Base-by-base conservation (phyloP, 2,329 filamentous ascomycete species). In the Hypoxylon rubiginosum region DNA sequence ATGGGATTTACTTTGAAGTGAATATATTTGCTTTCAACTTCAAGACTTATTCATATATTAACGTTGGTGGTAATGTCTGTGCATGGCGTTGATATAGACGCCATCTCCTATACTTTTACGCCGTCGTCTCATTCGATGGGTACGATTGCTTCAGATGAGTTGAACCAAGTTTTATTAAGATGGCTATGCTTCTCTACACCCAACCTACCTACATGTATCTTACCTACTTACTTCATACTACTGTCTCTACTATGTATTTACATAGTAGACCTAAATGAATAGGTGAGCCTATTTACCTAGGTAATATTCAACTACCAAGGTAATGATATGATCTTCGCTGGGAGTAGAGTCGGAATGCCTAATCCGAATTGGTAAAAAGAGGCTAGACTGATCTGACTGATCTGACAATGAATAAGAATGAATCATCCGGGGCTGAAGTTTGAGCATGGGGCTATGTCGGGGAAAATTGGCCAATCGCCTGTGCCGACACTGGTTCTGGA, bases 361-460 rank as follows among this genome's bases (percentile, higher is more conserved):
- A 17, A 53, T 6, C 36, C 32, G 36, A 26, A 53, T 11, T 39
- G 36, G 10, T 13, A n/a, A n/a, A 6, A 24, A 19, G 17, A 28
- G 26, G 3, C 13, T 55, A 17, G 19, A 13, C n/a, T 49, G 36
- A 9, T 17, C 30, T 17, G 28, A 3, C 4, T 19, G 17, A 57
- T 34, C 50, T 32, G 28, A 41, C 1, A 17, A 66, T 71, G 63
- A 69, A 60, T 63, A 32, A 69, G 39, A 62, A 69, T 71, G 66
- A 71, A 69, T 71, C 68, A 71, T 71, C 48, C 19, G 11, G 51
- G 19, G 30, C 50, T 34, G 32, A 9, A 48, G 54, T 15, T 7
- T 28, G n/a, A 48, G 15, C 8, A 28, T 24, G 45, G 8, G 45
- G 45, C 39, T 43, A 19, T 43, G 39, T 19, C n/a, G n/a, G 10